Conservation (phyloP, 78 protist species). For the Dictyostelium discoideum region dicty_2.7 NC_007088.5:5092001-5092500, state of each 20-base stretch:
- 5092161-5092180: not conserved
- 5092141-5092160: not conserved
- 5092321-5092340: not conserved
- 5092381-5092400: slow-evolving; percentile 57
- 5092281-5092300: slow-evolving; percentile 51
- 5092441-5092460: slow-evolving; percentile 11
- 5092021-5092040: slow-evolving; percentile 44
- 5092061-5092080: not conserved
- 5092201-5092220: slow-evolving; percentile 34
- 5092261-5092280: slow-evolving; percentile 16
- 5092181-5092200: not conserved
- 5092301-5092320: slow-evolving; percentile 35
- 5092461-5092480: slow-evolving; percentile 5
- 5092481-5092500: not conserved
- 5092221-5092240: slow-evolving; percentile 6
- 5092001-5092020: not conserved
- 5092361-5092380: slow-evolving; percentile 6
- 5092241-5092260: not conserved
- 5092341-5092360: not conserved
- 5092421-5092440: slow-evolving; percentile 3
- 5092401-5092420: slow-evolving; percentile 5
- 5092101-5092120: not conserved
- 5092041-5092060: not conserved
- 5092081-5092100: not conserved
- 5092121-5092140: not conserved